phyloP scores from a whole-genome alignment of 2,329 filamentous ascomycete genomes.

The Coniochaeta pulveracea region DNA sequence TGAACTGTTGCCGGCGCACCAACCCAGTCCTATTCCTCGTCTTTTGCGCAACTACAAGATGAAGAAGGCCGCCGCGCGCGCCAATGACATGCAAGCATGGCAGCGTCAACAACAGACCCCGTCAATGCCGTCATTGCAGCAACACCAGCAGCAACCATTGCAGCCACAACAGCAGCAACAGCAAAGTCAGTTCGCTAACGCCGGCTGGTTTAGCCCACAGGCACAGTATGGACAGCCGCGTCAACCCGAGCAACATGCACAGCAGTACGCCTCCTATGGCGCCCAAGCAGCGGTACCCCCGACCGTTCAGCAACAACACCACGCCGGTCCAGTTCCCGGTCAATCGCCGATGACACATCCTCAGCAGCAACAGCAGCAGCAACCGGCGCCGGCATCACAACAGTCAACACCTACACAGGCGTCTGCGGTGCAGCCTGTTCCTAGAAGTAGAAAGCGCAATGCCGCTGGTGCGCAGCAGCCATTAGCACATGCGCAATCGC shows the following conservation, averaged over 20 bases:
- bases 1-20: conserved; percentile 10
- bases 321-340: too few species aligned
- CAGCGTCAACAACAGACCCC: conserved; percentile 17
- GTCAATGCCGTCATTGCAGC: conserved; percentile 18
- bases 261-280: conserved; percentile 13
- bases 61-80: conserved; percentile 14
- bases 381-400: conserved; percentile 16
- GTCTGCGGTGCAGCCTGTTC: conserved; percentile 24
- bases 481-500: conserved; percentile 8
- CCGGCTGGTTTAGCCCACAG: too few species aligned
- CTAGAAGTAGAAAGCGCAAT: conserved; percentile 23
- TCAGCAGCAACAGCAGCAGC: conserved; percentile 19
- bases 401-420: conserved; percentile 25
- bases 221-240: conserved; percentile 4
- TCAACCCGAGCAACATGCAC: conserved; percentile 18
- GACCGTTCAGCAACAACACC: too few species aligned
- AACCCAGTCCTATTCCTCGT: conserved; percentile 1
- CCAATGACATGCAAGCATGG: conserved; percentile 16
- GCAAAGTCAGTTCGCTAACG: too few species aligned
- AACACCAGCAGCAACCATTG: conserved; percentile 21
- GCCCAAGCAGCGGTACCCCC: too few species aligned
- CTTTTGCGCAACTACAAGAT: conserved; percentile 8
- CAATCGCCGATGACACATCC: conserved; percentile 17
- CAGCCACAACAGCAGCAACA: conserved; percentile 19
- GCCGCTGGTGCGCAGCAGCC: conserved; percentile 7